Conservation (phyloP, 768 basidiomycete genomes). For the Leccinum longicurvipes region DNA sequence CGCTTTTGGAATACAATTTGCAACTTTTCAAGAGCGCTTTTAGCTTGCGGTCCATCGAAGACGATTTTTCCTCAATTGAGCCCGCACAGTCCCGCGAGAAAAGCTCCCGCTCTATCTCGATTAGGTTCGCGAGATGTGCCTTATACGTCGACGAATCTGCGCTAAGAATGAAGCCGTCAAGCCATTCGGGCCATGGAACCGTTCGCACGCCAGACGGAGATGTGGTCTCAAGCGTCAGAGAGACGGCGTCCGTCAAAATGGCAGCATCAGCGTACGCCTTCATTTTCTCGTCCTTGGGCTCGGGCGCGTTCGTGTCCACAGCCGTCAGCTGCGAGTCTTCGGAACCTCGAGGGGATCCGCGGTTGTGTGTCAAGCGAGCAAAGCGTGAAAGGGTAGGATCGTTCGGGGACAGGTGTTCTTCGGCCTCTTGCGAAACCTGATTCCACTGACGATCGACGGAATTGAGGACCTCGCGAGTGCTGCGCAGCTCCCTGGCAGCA, state of each 20-base stretch:
- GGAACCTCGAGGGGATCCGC: constrained; percentile 52
- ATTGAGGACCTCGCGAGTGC: constrained; percentile 44
- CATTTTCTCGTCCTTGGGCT: constrained; percentile 14
- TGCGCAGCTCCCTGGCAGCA: constrained; percentile 45
- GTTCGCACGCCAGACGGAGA: constrained; percentile 24
- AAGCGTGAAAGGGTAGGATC: constrained; percentile 7
- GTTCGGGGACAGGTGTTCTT: constrained; percentile 36
- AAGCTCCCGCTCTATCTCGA: constrained; percentile 35
- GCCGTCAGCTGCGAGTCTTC: constrained; percentile 61
- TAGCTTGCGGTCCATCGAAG: constrained; percentile 35
- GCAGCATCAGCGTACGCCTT: constrained; percentile 18
- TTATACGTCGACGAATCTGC: constrained; percentile 37
- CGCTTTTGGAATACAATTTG: constrained; percentile 33
- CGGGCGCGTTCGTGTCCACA: constrained; percentile 30
- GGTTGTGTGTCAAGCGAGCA: constrained; percentile 25
- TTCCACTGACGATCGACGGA: constrained; percentile 44
- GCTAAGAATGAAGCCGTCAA: constrained; percentile 36
- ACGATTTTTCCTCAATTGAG: constrained; percentile 24
- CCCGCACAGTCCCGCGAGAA: constrained; percentile 22
- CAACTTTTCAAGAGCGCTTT: constrained; percentile 43
- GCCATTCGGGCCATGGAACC: constrained; percentile 40
- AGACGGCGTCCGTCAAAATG: constrained; percentile 18
- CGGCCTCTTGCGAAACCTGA: constrained; percentile 41
- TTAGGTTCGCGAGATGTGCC: constrained; percentile 32
- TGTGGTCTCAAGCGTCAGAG: constrained; percentile 16